Evolutionary conservation across 2,329 filamentous ascomycete genomes (phyloP), one percentile per base, ranked within the genome.

Genomic region (Septoria linicola): DNA sequence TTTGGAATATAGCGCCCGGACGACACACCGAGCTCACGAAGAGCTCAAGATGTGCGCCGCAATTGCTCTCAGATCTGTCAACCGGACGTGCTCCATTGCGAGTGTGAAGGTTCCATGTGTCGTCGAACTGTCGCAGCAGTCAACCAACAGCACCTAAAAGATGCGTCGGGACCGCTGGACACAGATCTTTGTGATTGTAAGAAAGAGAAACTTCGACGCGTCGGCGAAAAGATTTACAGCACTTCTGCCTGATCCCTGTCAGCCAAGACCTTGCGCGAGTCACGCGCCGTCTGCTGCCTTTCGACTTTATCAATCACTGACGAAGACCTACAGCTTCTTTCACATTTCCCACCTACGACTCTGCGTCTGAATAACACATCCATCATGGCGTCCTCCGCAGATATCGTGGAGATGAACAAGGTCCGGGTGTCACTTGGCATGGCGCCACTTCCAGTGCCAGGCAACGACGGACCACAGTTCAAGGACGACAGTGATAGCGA

Each of bases 331-430:
- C n/a, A n/a, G n/a, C n/a, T n/a, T n/a, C n/a, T n/a, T n/a, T n/a
- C n/a, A n/a, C n/a, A n/a, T n/a, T n/a, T n/a, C n/a, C n/a, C n/a
- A n/a, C n/a, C n/a, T n/a, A n/a, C n/a, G n/a, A n/a, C n/a, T n/a
- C n/a, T n/a, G n/a, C n/a, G n/a, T n/a, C n/a, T n/a, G n/a, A n/a
- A n/a, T n/a, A n/a, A 23, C 36, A 21, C 19, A 19, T 39, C 13
- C 36, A 39, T 20, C 16, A 39, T 65, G 60, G 61, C 52, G 44
- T 53, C 70, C 61, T 63, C 68, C 45, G 82, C 88, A 37, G 85
- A 87, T 21, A 91, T 97, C 67, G 88, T 95, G 72, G 90, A 96
- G 78, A 89, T 89, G 60, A 97, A 97, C 75, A 88, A 91, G 67
- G 86, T 96, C 66, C 89, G 92, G 64, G 79, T 85, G 63, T 89